Evolutionary conservation across 768 basidiomycete genomes (phyloP).

Genomic region (Dacryopinax spathularia): DNA sequence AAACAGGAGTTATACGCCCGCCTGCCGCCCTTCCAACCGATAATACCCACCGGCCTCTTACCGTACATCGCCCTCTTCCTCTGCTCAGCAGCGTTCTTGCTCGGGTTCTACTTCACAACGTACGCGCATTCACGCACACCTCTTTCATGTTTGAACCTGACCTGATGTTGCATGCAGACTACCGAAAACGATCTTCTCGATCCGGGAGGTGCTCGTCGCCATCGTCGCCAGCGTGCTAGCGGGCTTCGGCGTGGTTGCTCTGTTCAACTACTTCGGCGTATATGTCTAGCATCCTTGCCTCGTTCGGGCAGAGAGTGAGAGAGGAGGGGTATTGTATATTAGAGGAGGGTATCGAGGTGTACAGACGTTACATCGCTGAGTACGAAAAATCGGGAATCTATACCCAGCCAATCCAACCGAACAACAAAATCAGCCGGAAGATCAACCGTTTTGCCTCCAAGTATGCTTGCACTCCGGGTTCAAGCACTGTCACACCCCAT

Average conservation of each 20-base stretch:
- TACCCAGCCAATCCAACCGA: too few species aligned
- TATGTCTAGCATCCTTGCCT: constrained; percentile 52
- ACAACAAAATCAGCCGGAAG: too few species aligned
- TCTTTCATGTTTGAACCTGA: constrained; percentile 10
- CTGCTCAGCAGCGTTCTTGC: constrained; percentile 59
- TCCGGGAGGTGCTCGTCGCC: constrained; percentile 57
- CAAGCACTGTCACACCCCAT: background rate
- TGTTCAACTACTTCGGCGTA: constrained; percentile 76
- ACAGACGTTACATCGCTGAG: background rate
- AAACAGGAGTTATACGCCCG: constrained; percentile 46
- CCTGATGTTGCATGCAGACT: constrained; percentile 37
- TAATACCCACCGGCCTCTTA: constrained; percentile 50
- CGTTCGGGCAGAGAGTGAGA: background rate
- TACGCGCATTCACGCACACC: constrained; percentile 26
- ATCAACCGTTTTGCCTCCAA: constrained; percentile 1
- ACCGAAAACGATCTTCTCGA: constrained; percentile 49
- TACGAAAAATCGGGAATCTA: too few species aligned
- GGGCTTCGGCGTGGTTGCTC: constrained; percentile 77
- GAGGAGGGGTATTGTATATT: background rate
- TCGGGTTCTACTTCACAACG: constrained; percentile 82
- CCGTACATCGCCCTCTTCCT: constrained; percentile 63
- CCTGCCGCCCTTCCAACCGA: constrained; percentile 56
- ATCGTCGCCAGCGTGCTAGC: constrained; percentile 61
- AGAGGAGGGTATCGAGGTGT: background rate
- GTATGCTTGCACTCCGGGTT: constrained; percentile 4